phyloP scores from a whole-genome alignment of 495 filamentous ascomycete species.

The Daldinia grandis region DNA sequence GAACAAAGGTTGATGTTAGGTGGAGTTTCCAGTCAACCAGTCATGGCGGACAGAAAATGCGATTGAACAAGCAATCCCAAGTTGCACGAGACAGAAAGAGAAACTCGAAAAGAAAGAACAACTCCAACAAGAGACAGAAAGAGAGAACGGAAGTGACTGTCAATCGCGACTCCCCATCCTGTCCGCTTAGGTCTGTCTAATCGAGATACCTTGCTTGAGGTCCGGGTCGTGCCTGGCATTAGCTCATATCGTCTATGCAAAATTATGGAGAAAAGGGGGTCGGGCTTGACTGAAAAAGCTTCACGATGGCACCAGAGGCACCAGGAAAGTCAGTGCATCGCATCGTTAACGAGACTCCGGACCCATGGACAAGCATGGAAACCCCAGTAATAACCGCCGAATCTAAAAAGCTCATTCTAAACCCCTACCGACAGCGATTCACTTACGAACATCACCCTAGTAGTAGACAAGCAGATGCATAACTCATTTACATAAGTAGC shows the following conservation, averaged over 20 bases:
- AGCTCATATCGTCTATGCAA: slow-evolving; percentile 34
- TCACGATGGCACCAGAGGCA: slow-evolving; percentile 14
- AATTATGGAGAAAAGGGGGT: slow-evolving; percentile 35
- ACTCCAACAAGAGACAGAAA: background rate
- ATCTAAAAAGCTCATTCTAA: slow-evolving; percentile 30
- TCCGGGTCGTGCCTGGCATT: slow-evolving; percentile 39
- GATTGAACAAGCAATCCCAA: slow-evolving; percentile 8
- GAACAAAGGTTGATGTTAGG: slow-evolving; percentile 27
- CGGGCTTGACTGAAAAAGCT: slow-evolving; percentile 19
- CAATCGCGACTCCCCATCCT: slow-evolving; percentile 22
- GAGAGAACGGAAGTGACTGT: slow-evolving; percentile 18
- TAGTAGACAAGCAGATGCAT: background rate
- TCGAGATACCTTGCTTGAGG: slow-evolving; percentile 7
- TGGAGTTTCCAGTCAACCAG: slow-evolving; percentile 17
- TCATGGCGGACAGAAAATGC: slow-evolving; percentile 19
- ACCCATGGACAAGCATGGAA: slow-evolving; percentile 30
- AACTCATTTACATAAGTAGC: background rate
- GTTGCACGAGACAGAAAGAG: slow-evolving; percentile 9
- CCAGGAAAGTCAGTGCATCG: slow-evolving; percentile 17
- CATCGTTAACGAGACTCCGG: slow-evolving; percentile 5
- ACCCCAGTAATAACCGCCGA: slow-evolving; percentile 24
- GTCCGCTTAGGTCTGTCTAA: slow-evolving; percentile 5
- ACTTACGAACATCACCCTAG: background rate
- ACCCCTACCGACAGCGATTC: slow-evolving; percentile 24
- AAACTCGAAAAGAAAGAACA: slow-evolving; percentile 23